Percentiles rank a stretch among this genome's conserved stretches.
These are phyloP conservation scores for Cladophialophora psammophila DNA, from an alignment of 2,329 filamentous ascomycete genomes.

Conservation along the genomic window DNA sequence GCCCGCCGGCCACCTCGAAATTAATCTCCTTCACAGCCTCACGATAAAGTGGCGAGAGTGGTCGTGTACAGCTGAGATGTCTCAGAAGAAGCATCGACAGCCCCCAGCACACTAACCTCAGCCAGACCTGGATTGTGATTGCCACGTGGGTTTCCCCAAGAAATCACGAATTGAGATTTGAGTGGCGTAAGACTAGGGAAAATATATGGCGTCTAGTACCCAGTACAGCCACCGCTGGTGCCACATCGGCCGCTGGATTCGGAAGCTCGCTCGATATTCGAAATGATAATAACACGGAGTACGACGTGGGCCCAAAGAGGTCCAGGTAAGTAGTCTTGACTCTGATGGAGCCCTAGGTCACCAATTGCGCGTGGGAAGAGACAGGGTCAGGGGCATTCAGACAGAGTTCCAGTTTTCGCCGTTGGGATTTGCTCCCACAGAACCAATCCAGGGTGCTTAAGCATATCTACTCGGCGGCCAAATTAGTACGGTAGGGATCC, in stretches of 20 bases:
- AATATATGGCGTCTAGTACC: constrained; percentile 16
- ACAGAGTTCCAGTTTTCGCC: background rate
- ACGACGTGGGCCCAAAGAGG: background rate
- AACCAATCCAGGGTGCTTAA: background rate
- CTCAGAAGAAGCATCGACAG: constrained; percentile 18
- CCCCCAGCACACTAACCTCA: constrained; percentile 8
- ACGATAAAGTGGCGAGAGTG: background rate
- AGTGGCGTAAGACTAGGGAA: constrained; percentile 22
- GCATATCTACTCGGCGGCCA: background rate
- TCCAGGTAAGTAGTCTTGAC: background rate
- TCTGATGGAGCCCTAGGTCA: background rate
- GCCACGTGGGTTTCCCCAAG: constrained; percentile 23
- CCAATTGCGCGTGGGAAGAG: constrained; percentile 5
- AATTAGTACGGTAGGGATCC: background rate
- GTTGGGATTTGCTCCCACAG: constrained; percentile 2
- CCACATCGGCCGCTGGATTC: constrained; percentile 9
- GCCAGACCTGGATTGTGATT: constrained; percentile 25
- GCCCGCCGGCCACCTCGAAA: background rate
- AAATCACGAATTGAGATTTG: constrained; percentile 20
- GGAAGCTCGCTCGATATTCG: constrained; percentile 2
- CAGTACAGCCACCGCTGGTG: constrained; percentile 9
- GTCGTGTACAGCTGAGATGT: constrained; percentile 16
- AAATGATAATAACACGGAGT: background rate
- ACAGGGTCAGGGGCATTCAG: constrained; percentile 11
- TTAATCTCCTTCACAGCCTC: constrained; percentile 5